These are phyloP conservation scores for Tulasnella sp. DNA, from an alignment of 768 basidiomycete species.

Conservation along the genomic window DNA sequence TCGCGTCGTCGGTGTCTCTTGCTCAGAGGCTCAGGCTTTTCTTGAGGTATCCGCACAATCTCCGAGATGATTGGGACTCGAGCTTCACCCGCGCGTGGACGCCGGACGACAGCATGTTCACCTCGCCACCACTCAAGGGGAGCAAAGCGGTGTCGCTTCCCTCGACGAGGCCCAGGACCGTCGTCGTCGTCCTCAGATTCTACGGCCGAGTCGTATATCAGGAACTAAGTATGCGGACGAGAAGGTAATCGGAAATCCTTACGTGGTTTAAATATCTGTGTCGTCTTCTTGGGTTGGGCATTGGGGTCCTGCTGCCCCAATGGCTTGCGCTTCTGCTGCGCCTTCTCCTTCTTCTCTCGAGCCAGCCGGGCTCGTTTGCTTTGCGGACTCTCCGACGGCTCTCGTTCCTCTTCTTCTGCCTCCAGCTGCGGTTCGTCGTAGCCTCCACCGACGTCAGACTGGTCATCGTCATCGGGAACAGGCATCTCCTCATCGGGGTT, in stretches of 20 bases:
- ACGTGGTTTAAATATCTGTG: background rate
- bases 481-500: background rate
- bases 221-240: background rate
- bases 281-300: slow-evolving; percentile 26
- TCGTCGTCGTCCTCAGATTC: slow-evolving; percentile 30
- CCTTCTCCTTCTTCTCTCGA: slow-evolving; percentile 27
- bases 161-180: slow-evolving; percentile 25
- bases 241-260: background rate
- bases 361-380: background rate
- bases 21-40: slow-evolving; percentile 54
- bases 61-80: slow-evolving; percentile 34
- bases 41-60: slow-evolving; percentile 55
- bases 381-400: slow-evolving; percentile 5
- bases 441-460: background rate
- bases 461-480: slow-evolving; percentile 3
- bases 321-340: background rate
- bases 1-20: slow-evolving; percentile 46
- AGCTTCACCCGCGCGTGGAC: slow-evolving; percentile 28
- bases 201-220: background rate
- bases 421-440: background rate
- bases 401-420: slow-evolving; percentile 4
- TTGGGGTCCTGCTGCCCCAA: slow-evolving; percentile 21
- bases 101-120: slow-evolving; percentile 32
- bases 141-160: slow-evolving; percentile 26
- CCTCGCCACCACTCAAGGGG: slow-evolving; percentile 36